Evolutionary conservation across 495 filamentous ascomycete genomes (phyloP).

Genomic region (Geoglossum glabrum): DNA sequence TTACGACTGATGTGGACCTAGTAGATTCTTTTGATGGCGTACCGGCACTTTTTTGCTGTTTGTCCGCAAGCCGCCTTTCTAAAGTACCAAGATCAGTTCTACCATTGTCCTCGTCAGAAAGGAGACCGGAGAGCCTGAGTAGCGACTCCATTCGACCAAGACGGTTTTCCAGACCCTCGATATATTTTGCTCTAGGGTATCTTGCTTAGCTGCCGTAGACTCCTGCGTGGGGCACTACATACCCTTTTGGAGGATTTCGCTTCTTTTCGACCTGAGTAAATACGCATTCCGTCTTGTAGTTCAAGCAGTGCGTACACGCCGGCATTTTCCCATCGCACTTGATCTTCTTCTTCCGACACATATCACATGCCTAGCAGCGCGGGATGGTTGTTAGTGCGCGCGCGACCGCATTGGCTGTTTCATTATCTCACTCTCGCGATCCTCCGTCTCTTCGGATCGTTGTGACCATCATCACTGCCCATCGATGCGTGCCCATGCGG

Average conservation of each 20-base stretch:
- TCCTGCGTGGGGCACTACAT: constrained; percentile 14
- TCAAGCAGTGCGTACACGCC: constrained; percentile 85
- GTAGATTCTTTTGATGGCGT: background rate
- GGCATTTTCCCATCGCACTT: constrained; percentile 97
- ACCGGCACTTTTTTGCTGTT: constrained; percentile 16
- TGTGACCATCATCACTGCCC: constrained; percentile 31
- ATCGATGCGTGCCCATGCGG: background rate
- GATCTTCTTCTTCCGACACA: constrained; percentile 99
- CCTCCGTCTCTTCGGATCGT: constrained; percentile 76
- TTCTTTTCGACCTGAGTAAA: constrained; percentile 99
- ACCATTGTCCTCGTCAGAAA: constrained; percentile 73
- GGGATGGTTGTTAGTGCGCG: constrained; percentile 12
- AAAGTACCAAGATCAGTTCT: constrained; percentile 74
- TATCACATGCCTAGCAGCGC: constrained; percentile 65
- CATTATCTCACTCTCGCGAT: constrained; percentile 47
- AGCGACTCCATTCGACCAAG: constrained; percentile 85
- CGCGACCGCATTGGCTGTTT: background rate
- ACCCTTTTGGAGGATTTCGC: constrained; percentile 93
- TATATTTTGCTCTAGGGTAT: constrained; percentile 67
- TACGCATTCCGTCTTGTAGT: constrained; percentile 95
- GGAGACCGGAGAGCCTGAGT: constrained; percentile 64
- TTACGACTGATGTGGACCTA: background rate
- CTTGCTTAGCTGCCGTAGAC: background rate
- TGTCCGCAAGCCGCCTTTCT: constrained; percentile 62
- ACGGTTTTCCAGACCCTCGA: constrained; percentile 90